Base-by-base conservation (phyloP, 805 yeast species). In the Zygosaccharomyces lentus region DNA sequence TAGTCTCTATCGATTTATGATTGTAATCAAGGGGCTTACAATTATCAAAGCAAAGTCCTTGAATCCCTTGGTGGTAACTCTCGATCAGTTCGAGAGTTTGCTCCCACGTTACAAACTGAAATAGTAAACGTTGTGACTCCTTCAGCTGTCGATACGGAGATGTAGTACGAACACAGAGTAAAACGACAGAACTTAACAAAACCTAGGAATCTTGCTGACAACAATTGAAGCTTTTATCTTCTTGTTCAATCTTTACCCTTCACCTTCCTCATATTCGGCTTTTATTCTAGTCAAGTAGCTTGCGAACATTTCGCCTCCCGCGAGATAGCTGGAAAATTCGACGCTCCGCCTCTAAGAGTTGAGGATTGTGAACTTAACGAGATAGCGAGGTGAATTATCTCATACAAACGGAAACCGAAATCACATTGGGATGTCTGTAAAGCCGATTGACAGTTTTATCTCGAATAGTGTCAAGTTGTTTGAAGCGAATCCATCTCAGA, bases 401-500 rank as follows among this genome's bases (percentile, higher is more conserved):
- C 4, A 12, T 2, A n/a, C 3, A 13, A 5, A n/a, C 23, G 29
- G 6, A 13, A 9, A 4, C 21, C 17, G 17, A 10, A 29, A 9
- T 21, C 26, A 25, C 41, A 10, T 21, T 19, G 27, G 9, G 10
- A 58, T 59, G 64, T 51, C 59, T 12, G 47, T 57, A 4, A 63
- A 58, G 37, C 62, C 71, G 21, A 57, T 73, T 54, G 76, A 73
- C 50, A 57, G 63, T 7, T 75, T 68, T 48, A 73, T 75, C 37
- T 67, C 66, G 41, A 66, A 68, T 39, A 64, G 75, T 37, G 65
- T 64, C n/a, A 65, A 63, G 19, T 64, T 75, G 19, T 62, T 74
- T 27, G 68, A 67, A 39, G 76, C 72, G 4, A 65, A 73, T 40
- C 78, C 79, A 2, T 64, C 66, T 6, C 60, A 61, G 34, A 56